Conservation (phyloP, 768 basidiomycete species). For the Suillus ampliporus region DNA sequence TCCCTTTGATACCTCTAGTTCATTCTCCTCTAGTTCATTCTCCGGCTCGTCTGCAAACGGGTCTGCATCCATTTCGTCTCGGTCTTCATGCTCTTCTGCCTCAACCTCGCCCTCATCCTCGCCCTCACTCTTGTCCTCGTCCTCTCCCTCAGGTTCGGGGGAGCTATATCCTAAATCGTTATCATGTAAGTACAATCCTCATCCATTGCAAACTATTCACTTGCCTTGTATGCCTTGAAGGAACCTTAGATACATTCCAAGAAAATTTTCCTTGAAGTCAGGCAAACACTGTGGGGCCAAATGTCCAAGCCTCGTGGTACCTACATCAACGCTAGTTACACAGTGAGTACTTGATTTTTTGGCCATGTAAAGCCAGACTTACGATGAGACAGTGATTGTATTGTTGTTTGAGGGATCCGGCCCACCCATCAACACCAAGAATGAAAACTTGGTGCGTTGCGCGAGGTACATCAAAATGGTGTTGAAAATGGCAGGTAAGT, state of each 20-base stretch:
- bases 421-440: constrained; percentile 1
- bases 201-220: neutral
- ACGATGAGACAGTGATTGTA: neutral
- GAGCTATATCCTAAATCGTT: neutral
- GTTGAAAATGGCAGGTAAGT: neutral
- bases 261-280: neutral
- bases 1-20: neutral
- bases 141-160: neutral
- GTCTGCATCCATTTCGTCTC: neutral
- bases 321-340: neutral
- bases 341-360: neutral
- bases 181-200: neutral
- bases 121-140: neutral
- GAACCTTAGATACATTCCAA: neutral
- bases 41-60: neutral
- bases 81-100: neutral
- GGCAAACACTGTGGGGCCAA: neutral
- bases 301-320: neutral
- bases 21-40: neutral
- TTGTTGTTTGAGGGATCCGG: neutral
- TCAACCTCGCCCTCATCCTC: too few relatives aligned
- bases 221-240: neutral
- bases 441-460: neutral
- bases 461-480: neutral
- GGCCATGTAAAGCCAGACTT: neutral